Percentiles rank a stretch among this genome's conserved stretches.
Conservation (phyloP, 768 basidiomycete species). For the Pisolithus orientalis region DNA sequence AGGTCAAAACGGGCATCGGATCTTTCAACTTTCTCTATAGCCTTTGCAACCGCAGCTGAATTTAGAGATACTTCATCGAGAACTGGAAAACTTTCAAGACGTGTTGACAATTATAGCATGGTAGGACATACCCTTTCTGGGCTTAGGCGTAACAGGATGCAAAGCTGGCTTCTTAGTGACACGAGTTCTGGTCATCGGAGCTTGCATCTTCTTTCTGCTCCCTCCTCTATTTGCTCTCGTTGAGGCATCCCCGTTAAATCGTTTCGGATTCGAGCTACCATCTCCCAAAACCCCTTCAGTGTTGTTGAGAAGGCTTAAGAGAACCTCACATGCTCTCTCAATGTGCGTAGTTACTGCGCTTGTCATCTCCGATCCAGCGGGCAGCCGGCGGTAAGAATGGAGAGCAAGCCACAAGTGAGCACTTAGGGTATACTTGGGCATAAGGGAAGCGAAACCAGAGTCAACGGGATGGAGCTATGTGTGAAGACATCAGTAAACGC, state of each 20-base stretch:
- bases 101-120: background rate
- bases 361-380: constrained; percentile 34
- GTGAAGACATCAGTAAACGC: background rate
- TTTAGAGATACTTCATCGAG: constrained; percentile 14
- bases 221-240: constrained; percentile 8
- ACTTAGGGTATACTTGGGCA: constrained; percentile 45
- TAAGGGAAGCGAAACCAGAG: constrained; percentile 17
- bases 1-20: constrained; percentile 16
- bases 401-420: constrained; percentile 66
- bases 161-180: background rate
- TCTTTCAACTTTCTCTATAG: constrained; percentile 4
- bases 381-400: constrained; percentile 54
- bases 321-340: constrained; percentile 45
- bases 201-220: constrained; percentile 16
- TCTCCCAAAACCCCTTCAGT: constrained; percentile 9
- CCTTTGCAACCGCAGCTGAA: constrained; percentile 3
- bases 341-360: constrained; percentile 44
- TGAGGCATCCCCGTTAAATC: constrained; percentile 17
- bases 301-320: constrained; percentile 33
- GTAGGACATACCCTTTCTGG: constrained; percentile 32
- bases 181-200: constrained; percentile 6
- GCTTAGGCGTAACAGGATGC: constrained; percentile 41
- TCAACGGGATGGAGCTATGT: constrained; percentile 28
- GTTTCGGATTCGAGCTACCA: constrained; percentile 14
- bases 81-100: constrained; percentile 1